phyloP scores from a whole-genome alignment of 2,329 filamentous ascomycete species.

The Aschersonia sp. region DNA sequence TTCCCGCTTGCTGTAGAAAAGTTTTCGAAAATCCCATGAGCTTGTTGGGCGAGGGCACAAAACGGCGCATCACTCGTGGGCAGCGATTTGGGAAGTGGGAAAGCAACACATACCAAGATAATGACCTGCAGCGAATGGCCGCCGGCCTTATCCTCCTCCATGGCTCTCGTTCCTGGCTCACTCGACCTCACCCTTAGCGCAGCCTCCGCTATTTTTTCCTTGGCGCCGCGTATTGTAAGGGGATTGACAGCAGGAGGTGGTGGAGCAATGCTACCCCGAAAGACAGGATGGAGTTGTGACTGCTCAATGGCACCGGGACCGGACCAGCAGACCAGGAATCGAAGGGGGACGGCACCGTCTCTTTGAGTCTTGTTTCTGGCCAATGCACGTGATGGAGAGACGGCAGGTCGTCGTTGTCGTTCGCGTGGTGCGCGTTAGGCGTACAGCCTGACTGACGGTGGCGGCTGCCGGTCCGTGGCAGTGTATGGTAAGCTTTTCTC shows the following conservation, averaged over 20 bases:
- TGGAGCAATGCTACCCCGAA: background rate
- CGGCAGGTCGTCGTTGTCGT: too few species aligned
- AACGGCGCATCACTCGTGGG: background rate
- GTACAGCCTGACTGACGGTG: background rate
- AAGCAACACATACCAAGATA: constrained; percentile 38
- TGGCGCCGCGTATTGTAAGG: background rate
- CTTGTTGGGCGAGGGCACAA: background rate
- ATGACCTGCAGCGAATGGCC: constrained; percentile 51
- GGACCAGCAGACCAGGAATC: too few species aligned
- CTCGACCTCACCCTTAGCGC: background rate
- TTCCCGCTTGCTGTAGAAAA: background rate
- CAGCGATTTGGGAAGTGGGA: background rate
- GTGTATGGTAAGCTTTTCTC: background rate
- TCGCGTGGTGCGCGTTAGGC: background rate
- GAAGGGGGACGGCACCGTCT: too few species aligned
- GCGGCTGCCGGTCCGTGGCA: background rate
- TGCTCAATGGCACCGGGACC: background rate
- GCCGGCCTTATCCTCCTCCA: constrained; percentile 8
- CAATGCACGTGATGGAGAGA: too few species aligned
- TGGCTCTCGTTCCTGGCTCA: constrained; percentile 4
- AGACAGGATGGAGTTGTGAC: background rate
- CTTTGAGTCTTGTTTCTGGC: too few species aligned
- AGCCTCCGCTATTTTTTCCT: background rate
- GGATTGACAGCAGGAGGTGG: background rate
- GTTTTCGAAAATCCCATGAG: too few species aligned